Conservation (phyloP, 805 yeast genomes). For the Candida ascalaphidarum region DNA sequence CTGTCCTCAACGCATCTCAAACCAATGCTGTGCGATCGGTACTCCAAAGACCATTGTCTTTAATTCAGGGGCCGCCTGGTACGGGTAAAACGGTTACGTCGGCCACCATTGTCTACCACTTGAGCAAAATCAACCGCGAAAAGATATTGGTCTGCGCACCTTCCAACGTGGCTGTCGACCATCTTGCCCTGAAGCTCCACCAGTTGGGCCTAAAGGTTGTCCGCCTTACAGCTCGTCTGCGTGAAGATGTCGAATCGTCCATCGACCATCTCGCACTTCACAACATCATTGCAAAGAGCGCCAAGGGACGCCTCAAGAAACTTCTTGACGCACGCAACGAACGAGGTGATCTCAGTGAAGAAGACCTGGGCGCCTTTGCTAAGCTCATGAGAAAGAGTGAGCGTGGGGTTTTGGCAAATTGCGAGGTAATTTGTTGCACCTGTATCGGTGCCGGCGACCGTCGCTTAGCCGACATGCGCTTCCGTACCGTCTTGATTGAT, state of each 20-base stretch:
- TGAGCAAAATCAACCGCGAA: slow-evolving; percentile 51
- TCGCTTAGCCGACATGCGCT: slow-evolving; percentile 46
- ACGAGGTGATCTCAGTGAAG: slow-evolving; percentile 56
- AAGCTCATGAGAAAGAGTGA: slow-evolving; percentile 42
- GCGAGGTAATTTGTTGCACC: slow-evolving; percentile 82
- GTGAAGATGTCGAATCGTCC: slow-evolving; percentile 73
- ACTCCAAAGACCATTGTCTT: slow-evolving; percentile 60
- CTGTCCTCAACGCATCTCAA: slow-evolving; percentile 72
- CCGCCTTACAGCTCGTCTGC: slow-evolving; percentile 63
- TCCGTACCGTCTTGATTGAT: slow-evolving; percentile 79
- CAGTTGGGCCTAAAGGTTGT: slow-evolving; percentile 70
- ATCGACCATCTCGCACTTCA: slow-evolving; percentile 53
- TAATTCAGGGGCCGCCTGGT: slow-evolving; percentile 90
- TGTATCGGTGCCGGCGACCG: slow-evolving; percentile 88
- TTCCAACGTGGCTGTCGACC: slow-evolving; percentile 92
- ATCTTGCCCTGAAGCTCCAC: slow-evolving; percentile 66
- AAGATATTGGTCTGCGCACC: slow-evolving; percentile 88
- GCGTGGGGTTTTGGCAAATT: slow-evolving; percentile 36
- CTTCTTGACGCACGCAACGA: slow-evolving; percentile 51
- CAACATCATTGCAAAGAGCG: slow-evolving; percentile 36
- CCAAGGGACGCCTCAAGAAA: slow-evolving; percentile 51
- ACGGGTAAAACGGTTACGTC: slow-evolving; percentile 95
- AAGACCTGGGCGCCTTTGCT: slow-evolving; percentile 41
- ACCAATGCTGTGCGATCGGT: slow-evolving; percentile 66
- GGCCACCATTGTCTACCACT: slow-evolving; percentile 76